phyloP scores from a whole-genome alignment of 192 early-diverging fungal species.

The Umbelopsis ramanniana region DNA sequence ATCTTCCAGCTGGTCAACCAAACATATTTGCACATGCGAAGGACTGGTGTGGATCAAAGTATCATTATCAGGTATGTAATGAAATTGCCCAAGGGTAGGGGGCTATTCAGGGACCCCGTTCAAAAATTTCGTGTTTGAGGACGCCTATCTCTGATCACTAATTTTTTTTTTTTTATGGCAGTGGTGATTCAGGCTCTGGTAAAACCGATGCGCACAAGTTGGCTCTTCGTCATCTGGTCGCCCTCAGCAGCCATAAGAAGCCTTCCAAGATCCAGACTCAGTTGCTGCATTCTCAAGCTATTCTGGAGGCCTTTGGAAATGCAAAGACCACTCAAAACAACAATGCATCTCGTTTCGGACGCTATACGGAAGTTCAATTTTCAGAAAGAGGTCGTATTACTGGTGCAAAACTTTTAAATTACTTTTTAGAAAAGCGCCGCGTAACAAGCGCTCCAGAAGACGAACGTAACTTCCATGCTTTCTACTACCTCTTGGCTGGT shows the following conservation, averaged over 20 bases:
- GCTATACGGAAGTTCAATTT: constrained; percentile 90
- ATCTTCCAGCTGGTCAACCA: constrained; percentile 76
- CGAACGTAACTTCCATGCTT: constrained; percentile 93
- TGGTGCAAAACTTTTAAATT: constrained; percentile 86
- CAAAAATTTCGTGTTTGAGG: constrained; percentile 24
- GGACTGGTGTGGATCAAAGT: constrained; percentile 69
- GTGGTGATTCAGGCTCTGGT: constrained; percentile 88
- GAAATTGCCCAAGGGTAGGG: constrained; percentile 3
- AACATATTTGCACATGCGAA: constrained; percentile 80
- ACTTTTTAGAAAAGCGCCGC: constrained; percentile 85
- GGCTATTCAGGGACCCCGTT: constrained; percentile 5
- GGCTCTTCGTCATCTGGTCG: constrained; percentile 67
- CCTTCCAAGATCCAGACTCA: constrained; percentile 72
- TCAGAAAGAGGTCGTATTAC: constrained; percentile 89
- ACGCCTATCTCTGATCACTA: neutral
- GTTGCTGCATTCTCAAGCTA: constrained; percentile 68
- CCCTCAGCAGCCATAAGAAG: constrained; percentile 73
- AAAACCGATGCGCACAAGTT: constrained; percentile 81
- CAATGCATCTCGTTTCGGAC: constrained; percentile 85
- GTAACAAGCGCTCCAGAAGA: constrained; percentile 63
- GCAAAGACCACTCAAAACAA: constrained; percentile 74
- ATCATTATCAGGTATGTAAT: constrained; percentile 37
- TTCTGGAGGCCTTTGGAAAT: constrained; percentile 90
- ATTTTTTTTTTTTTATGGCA: constrained; percentile 37
- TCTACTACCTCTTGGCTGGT: constrained; percentile 95